Evolutionary conservation across 495 filamentous ascomycete genomes (phyloP), one percentile per base, ranked within the genome.

Genomic region (Rhypophila decipiens): DNA sequence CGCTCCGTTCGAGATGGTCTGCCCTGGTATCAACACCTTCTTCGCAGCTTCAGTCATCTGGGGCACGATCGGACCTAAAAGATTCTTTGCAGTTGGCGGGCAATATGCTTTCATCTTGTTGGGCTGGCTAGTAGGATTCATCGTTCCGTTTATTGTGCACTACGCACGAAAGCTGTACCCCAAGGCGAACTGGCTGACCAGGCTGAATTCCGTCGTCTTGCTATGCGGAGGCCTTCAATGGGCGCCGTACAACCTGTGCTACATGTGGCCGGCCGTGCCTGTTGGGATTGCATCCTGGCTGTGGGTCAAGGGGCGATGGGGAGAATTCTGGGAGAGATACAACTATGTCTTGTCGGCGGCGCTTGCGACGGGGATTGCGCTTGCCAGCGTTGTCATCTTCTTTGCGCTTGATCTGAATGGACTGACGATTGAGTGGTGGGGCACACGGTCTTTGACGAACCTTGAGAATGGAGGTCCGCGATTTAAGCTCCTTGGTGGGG

Each of bases 21-120:
- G 66, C 49, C 66, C 66, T 1, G 60, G 58, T 13, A 55, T 65
- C 48, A 62, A 67, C 47, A 67, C 64, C 19, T 67, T 69, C 49
- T 67, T 69, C 52, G 64, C 64, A 1, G 64, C 66, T 7, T 56
- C 64, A 1, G 64, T 69, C 1, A 52, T 69, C 19, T 69, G 66
- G 66, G 66, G 66, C 4, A 69, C 66, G 18, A 62, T 69, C 18
- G 66, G 66, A 9, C 66, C 66, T 12, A 51, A 52, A 42, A 69
- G 66, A 50, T 53, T 69, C 12, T 69, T 64, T 39, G 66, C 64
- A n/a, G 18, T 20, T 11, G 51, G 44, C 3, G 66, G 66, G n/a
- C 64, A 64, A 47, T 69, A 69, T 53, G 60, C 58, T 5, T 54
- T 44, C 41, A 49, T 62, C 9, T 55, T 69, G 38, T 49, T 51